phyloP scores from a whole-genome alignment of 495 filamentous ascomycete genomes.

The Podospora conica region DNA sequence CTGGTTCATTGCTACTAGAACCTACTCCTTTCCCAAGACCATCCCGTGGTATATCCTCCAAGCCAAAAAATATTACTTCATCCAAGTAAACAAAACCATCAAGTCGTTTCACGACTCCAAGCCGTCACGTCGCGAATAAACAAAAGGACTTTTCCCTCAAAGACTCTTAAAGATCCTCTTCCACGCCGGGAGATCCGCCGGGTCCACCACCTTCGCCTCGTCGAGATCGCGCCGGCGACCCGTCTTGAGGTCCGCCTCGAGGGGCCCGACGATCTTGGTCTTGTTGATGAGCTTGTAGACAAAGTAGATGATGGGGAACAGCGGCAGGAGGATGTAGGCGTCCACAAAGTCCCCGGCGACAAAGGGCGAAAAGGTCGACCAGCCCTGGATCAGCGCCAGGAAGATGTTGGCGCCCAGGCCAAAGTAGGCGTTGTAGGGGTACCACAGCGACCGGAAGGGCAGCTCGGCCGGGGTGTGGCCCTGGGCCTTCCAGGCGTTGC shows the following conservation, averaged over 20 bases:
- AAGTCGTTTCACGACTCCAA: neutral
- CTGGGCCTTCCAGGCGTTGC: slow-evolving; percentile 50
- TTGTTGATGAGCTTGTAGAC: slow-evolving; percentile 55
- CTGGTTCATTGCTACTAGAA: neutral
- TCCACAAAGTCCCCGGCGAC: slow-evolving; percentile 56
- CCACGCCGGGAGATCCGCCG: slow-evolving; percentile 22
- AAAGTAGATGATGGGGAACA: slow-evolving; percentile 55
- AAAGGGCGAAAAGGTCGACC: slow-evolving; percentile 49
- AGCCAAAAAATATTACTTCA: neutral
- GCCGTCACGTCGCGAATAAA: neutral
- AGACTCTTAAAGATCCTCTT: slow-evolving; percentile 19
- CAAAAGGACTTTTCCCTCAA: neutral
- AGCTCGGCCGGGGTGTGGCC: slow-evolving; percentile 47
- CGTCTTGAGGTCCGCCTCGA: slow-evolving; percentile 56
- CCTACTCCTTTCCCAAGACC: neutral
- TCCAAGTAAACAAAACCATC: neutral
- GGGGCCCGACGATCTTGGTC: slow-evolving; percentile 44
- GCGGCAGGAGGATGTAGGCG: slow-evolving; percentile 60
- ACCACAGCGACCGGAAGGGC: slow-evolving; percentile 53
- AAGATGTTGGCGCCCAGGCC: slow-evolving; percentile 55
- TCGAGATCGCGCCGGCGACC: slow-evolving; percentile 48
- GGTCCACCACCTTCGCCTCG: slow-evolving; percentile 21
- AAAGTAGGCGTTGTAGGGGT: slow-evolving; percentile 59
- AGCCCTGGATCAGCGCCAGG: slow-evolving; percentile 60
- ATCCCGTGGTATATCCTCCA: slow-evolving; percentile 5